phyloP scores from a whole-genome alignment of 208 protist species.

The Acanthamoeba healyi region DNA sequence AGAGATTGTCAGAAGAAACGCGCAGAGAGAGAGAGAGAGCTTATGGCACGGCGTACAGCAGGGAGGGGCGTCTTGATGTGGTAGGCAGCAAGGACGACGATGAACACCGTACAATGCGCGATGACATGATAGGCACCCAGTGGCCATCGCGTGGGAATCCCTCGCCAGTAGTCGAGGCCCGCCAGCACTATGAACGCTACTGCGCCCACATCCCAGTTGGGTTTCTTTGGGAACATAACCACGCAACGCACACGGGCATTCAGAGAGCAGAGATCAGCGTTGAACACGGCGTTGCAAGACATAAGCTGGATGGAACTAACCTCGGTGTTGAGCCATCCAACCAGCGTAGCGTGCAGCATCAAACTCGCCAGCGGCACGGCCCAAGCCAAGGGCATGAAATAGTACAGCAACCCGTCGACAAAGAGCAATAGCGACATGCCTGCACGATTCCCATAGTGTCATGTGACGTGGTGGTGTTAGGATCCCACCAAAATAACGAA shows the following conservation, averaged over 20 bases:
- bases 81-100: slow-evolving; percentile 41
- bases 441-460: no score
- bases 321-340: slow-evolving; percentile 60
- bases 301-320: neutral
- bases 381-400: slow-evolving; percentile 35
- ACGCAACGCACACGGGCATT: neutral
- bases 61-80: slow-evolving; percentile 57
- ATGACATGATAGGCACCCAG: slow-evolving; percentile 57
- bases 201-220: slow-evolving; percentile 45
- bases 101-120: slow-evolving; percentile 40
- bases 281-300: no score
- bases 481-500: neutral
- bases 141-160: slow-evolving; percentile 23
- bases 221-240: neutral
- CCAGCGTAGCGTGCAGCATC: slow-evolving; percentile 18
- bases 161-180: slow-evolving; percentile 30
- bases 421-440: slow-evolving; percentile 36
- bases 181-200: neutral
- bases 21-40: no score
- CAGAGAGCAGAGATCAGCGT: neutral
- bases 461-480: neutral
- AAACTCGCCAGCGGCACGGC: slow-evolving; percentile 22
- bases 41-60: neutral
- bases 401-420: slow-evolving; percentile 42
- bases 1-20: no score